Base-by-base conservation (phyloP, 768 basidiomycete species). In the Pleurotus platypus region DNA sequence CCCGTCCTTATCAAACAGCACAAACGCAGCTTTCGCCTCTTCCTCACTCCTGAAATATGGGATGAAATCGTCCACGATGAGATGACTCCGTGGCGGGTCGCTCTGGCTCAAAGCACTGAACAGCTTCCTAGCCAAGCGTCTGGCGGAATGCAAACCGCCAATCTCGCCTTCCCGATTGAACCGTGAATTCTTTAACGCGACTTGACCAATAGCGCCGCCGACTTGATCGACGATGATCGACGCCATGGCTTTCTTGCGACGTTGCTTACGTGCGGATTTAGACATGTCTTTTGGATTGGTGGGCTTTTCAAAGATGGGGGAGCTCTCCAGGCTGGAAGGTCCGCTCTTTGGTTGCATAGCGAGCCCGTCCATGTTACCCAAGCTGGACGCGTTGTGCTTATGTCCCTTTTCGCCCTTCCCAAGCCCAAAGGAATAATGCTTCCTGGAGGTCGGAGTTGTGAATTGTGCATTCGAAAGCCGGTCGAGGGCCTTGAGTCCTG, bases 21-120 rank as follows among this genome's bases (percentile, higher is more conserved):
- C 71, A 60, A 91, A 92, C 8, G 86, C 87, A 24, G 79, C 81
- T 57, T 86, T 81, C 84, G 90, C 90, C 63, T 92, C 90, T n/a
- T 80, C 72, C 27, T 82, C 81, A 0, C 82, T 78, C 40, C 76
- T 79, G 69, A 92, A 92, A 66, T 90, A 92, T 0, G 90, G 89
- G 63, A 82, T 75, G 65, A 92, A 92, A 64, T 92, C 90, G 64
- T 89, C 84, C 11, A 90, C 86, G 37, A 86, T 56, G 24, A 91
- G 76, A 70, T 87, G 78, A 20, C 78, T 74, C 55, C 87, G 72
- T 30, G 81, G 77, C 13, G 87, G 86, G 58, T 77, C 73, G 2
- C 83, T 82, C 49, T 82, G 78, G 55, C 79, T 86, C 40, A 91
- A 69, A 5, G 79, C 72, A 56, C 78, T 74, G 63, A 90, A 90